phyloP scores from a whole-genome alignment of 176 grass and related monocot species.

The Oryza punctata region DNA sequence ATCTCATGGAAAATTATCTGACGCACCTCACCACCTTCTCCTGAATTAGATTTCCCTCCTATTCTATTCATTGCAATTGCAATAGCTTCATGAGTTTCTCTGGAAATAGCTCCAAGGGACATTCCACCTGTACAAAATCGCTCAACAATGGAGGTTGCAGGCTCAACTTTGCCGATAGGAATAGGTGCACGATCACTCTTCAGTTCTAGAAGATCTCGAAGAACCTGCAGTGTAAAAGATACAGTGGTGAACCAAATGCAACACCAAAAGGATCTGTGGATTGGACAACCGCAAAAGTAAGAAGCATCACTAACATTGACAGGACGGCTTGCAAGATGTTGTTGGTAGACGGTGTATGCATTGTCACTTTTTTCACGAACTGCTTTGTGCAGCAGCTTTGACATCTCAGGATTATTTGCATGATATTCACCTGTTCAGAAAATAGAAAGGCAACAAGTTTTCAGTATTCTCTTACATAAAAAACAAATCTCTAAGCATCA shows the following conservation, averaged over 20 bases:
- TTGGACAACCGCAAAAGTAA: slow-evolving; percentile 37
- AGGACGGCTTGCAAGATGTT: slow-evolving; percentile 97
- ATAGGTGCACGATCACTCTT: slow-evolving; percentile 72
- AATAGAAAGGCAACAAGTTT: slow-evolving; percentile 8
- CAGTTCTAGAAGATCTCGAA: slow-evolving; percentile 96
- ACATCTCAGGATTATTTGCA: slow-evolving; percentile 99
- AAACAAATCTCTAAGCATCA: slow-evolving; percentile 31
- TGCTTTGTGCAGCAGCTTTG: slow-evolving; percentile 98
- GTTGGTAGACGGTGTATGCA: slow-evolving; percentile 93
- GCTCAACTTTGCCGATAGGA: slow-evolving; percentile 96
- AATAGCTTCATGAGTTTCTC: slow-evolving; percentile 99
- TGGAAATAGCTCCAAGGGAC: slow-evolving; percentile 99
- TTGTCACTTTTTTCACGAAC: slow-evolving; percentile 93
- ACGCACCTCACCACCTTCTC: slow-evolving; percentile 99
- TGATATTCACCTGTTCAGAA: slow-evolving; percentile 88
- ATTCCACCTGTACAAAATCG: slow-evolving; percentile 99
- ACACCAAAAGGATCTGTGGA: slow-evolving; percentile 14
- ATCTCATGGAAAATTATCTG: slow-evolving; percentile 25
- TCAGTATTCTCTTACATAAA: slow-evolving; percentile 28
- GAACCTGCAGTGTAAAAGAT: slow-evolving; percentile 61
- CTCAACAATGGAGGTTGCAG: slow-evolving; percentile 88
- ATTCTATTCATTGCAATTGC: slow-evolving; percentile 99
- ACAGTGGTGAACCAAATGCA: slow-evolving; percentile 31
- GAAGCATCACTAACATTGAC: slow-evolving; percentile 80
- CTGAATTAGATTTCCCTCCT: slow-evolving; percentile 98